These are phyloP conservation scores for Fusarium guadeloupense DNA, from an alignment of 2,329 filamentous ascomycete species.

Conservation along the genomic window DNA sequence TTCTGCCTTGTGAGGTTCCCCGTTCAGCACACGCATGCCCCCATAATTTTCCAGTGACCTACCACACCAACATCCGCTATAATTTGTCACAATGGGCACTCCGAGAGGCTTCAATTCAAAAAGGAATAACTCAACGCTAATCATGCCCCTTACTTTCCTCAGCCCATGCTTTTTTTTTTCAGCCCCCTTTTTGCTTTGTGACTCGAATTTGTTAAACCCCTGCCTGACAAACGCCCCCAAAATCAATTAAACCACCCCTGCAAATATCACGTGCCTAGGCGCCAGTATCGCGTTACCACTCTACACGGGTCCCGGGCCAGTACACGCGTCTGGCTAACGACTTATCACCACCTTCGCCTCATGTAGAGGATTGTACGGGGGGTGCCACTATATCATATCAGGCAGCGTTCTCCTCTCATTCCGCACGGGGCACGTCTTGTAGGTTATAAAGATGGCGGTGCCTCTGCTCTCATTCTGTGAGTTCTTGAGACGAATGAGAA, in stretches of 20 bases:
- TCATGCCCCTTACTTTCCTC: constrained; percentile 19
- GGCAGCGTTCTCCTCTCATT: constrained; percentile 32
- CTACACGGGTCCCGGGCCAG: constrained; percentile 17
- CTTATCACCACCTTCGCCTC: constrained; percentile 38
- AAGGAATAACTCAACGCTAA: constrained; percentile 11
- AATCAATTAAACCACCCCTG: constrained; percentile 14
- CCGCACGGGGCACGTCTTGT: constrained; percentile 38
- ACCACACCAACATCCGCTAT: neutral
- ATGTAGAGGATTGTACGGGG: constrained; percentile 21
- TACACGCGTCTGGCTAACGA: constrained; percentile 32
- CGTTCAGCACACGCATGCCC: constrained; percentile 11
- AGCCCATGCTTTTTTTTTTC: constrained; percentile 2
- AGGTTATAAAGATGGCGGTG: constrained; percentile 42
- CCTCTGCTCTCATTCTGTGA: constrained; percentile 9
- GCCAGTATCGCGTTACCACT: constrained; percentile 12
- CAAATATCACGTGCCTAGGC: constrained; percentile 30
- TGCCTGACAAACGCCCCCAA: constrained; percentile 8
- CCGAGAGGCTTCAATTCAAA: constrained; percentile 15
- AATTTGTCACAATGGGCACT: constrained; percentile 14
- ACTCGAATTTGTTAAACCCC: constrained; percentile 19
- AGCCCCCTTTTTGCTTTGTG: constrained; percentile 30
- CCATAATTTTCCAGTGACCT: constrained; percentile 13
- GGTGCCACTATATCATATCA: constrained; percentile 29
- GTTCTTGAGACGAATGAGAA: constrained; percentile 27
- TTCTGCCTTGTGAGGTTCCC: constrained; percentile 42